Evolutionary conservation across 179 eudicot genomes (phyloP).

Genomic region (Actinidia arguta): DNA sequence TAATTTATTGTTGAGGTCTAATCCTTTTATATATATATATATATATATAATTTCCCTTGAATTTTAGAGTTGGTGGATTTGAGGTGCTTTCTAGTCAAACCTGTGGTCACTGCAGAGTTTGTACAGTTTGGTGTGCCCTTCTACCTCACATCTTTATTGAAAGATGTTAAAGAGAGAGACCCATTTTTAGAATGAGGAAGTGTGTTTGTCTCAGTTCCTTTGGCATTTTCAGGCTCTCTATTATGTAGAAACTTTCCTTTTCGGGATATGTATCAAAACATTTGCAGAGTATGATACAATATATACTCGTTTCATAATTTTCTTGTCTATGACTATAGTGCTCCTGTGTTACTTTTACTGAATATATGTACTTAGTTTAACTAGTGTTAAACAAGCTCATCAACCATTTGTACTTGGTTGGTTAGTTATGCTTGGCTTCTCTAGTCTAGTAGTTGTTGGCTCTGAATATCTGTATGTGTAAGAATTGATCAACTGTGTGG

Average conservation of each 20-base stretch:
- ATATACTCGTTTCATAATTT: neutral
- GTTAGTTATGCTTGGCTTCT: no score
- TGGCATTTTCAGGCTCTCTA: neutral
- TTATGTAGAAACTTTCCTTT: neutral
- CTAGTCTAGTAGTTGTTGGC: no score
- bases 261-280: neutral
- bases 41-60: no score
- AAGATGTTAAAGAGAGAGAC: constrained; percentile 31
- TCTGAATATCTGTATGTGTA: no score
- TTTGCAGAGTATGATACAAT: neutral
- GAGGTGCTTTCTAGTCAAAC: constrained; percentile 14
- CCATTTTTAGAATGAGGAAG: constrained; percentile 16
- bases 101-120: constrained; percentile 14
- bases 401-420: no score
- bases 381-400: no score
- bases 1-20: no score
- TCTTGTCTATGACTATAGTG: neutral
- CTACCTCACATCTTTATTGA: constrained; percentile 23
- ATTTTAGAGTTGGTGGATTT: neutral
- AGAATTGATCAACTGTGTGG: no score
- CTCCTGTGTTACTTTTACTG: neutral
- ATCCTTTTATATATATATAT: no score
- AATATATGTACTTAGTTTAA: neutral
- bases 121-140: constrained; percentile 23
- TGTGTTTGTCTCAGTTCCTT: neutral